A percentile compares a stretch with the other conserved stretches of the same genome.
phyloP scores from a whole-genome alignment of 177 flowering plant genomes.

The Vitis hybrid region DNA sequence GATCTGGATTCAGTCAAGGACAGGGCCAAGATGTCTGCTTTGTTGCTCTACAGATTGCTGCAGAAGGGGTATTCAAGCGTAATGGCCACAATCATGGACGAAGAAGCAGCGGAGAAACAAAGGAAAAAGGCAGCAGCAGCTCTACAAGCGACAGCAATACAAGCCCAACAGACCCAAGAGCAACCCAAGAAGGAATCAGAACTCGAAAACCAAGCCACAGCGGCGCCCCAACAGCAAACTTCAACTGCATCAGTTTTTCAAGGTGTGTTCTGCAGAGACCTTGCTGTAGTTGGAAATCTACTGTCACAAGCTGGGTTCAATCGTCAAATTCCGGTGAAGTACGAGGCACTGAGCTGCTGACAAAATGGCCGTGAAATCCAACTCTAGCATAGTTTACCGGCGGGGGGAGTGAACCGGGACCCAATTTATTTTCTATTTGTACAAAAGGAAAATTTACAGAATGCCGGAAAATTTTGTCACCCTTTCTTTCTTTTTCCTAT shows the following conservation, averaged over 20 bases:
- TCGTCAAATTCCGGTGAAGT: conserved; percentile 71
- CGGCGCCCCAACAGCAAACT: not conserved
- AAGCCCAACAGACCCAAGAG: conserved; percentile 26
- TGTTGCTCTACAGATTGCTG: conserved; percentile 70
- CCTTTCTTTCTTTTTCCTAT: not conserved
- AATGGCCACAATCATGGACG: conserved; percentile 62
- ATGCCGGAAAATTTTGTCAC: conserved; percentile 46
- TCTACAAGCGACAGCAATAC: conserved; percentile 33
- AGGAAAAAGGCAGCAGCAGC: conserved; percentile 61
- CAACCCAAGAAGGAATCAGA: conserved; percentile 20
- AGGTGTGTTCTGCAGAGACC: conserved; percentile 89
- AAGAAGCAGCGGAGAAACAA: conserved; percentile 66
- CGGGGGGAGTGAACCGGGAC: conserved; percentile 4
- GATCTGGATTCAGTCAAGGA: conserved; percentile 74
- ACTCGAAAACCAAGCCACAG: not conserved
- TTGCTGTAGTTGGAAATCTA: conserved; percentile 71
- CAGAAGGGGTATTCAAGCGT: conserved; percentile 76
- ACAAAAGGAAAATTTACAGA: conserved; percentile 17
- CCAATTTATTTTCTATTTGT: conserved; percentile 17
- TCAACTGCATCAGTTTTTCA: conserved; percentile 44
- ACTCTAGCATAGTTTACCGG: conserved; percentile 12
- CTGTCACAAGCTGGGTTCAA: conserved; percentile 72
- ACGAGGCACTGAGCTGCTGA: conserved; percentile 87
- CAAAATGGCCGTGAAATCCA: not conserved
- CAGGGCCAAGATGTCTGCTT: conserved; percentile 73